Evolutionary conservation across 768 basidiomycete species (phyloP).

Genomic region (Candolleomyces eurysporus): DNA sequence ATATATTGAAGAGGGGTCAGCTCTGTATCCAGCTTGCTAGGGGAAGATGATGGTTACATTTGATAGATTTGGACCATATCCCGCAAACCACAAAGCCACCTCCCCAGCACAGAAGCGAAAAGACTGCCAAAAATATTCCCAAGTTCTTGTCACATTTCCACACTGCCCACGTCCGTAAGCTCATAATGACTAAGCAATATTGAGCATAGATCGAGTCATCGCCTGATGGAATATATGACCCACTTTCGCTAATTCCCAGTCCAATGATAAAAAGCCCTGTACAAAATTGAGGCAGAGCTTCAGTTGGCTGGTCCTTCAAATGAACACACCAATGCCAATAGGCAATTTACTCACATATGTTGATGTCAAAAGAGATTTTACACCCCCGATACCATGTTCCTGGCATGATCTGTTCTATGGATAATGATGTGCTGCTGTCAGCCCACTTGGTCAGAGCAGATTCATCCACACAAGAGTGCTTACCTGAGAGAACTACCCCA

Average conservation of each 20-base stretch:
- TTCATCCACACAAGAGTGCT: conserved; percentile 1
- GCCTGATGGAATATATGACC: neutral
- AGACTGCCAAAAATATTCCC: conserved; percentile 9
- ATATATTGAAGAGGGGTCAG: neutral
- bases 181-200: conserved; percentile 12
- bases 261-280: conserved; percentile 18
- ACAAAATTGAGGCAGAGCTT: too few relatives aligned
- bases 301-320: too few relatives aligned
- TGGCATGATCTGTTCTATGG: conserved; percentile 11
- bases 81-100: conserved; percentile 9
- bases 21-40: too few relatives aligned
- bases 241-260: conserved; percentile 16
- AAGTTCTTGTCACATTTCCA: conserved; percentile 14
- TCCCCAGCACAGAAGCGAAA: conserved; percentile 13
- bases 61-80: conserved; percentile 8
- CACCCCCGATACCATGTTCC: conserved; percentile 12
- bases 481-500: conserved; percentile 19
- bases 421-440: neutral
- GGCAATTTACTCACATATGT: conserved; percentile 11
- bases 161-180: conserved; percentile 18
- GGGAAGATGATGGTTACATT: too few relatives aligned
- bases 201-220: neutral
- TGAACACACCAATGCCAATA: too few relatives aligned
- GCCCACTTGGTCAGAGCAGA: too few relatives aligned
- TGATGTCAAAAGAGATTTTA: conserved; percentile 11